Evolutionary conservation across 2,329 filamentous ascomycete genomes (phyloP), one percentile per base, ranked within the genome.

Genomic region (Drechslera avenae): DNA sequence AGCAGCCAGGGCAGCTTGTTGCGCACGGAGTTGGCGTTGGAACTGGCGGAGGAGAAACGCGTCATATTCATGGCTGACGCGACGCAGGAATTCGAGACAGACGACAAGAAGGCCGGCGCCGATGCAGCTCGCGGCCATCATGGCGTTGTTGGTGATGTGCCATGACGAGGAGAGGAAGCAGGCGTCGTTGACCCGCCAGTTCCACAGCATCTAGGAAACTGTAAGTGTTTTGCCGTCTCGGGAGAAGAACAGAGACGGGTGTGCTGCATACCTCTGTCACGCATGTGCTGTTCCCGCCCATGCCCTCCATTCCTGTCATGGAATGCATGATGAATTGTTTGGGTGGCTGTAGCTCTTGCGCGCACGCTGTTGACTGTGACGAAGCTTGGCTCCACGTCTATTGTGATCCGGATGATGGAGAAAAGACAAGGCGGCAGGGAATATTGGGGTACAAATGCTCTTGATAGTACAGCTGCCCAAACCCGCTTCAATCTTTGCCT

Each of bases 51-150:
- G 65, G 23, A 91, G 79, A 63, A 82, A 83, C 19, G 82, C 79
- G 70, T 94, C 89, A 72, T 87, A 93, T 70, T 91, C 88, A 61
- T 88, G 86, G 58, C 83, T 80, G 18, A 81, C 63, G 23, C 89
- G 86, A 41, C 90, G 87, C 17, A 94, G 80, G 50, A 86, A 76
- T 67, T 94, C 89, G 60, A 94, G 86, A 5, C 75, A 65, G 44
- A 93, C 80, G 60, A 89, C 87, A 45, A 95, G 84, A n/a, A 87
- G 76, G 54, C 91, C 78, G 30, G 91, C 85, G 53, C 88, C 89
- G 66, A 95, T 86, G 75, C 90, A 94, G 44, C 86, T 88, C 17
- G 87, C 89, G 39, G 87, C 89, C 68, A 95, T 93, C 81, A 87
- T 87, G 70, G 82, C 86, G 2, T 73, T 75, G 18, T 86, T 87